Conservation (phyloP, 306 rosid genomes). For the Potentilla sterilis region DNA sequence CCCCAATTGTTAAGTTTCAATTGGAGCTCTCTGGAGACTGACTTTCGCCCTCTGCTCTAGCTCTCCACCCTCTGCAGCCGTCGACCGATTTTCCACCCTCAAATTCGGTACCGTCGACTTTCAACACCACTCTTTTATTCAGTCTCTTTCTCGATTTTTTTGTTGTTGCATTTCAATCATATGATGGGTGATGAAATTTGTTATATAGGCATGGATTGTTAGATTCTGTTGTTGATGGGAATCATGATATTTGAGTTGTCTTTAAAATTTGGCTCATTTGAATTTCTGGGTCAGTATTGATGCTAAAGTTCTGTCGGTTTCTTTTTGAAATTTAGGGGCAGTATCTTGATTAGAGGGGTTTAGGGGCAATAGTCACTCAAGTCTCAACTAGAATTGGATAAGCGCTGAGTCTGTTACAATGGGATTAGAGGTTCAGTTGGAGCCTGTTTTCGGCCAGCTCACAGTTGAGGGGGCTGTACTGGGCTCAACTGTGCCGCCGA, state of each 20-base stretch:
- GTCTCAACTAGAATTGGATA: not conserved
- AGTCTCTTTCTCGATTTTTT: not conserved
- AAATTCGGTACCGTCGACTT: not conserved
- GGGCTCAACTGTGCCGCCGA: conserved; percentile 19
- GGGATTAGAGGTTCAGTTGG: conserved; percentile 54
- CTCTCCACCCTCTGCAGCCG: not conserved
- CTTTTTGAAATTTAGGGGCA: not conserved
- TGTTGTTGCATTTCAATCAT: not conserved
- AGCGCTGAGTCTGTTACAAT: not conserved
- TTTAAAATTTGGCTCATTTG: not conserved
- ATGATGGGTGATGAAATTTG: not conserved
- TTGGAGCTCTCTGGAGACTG: not conserved
- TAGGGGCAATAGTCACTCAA: not conserved
- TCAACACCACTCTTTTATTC: not conserved
- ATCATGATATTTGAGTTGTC: not conserved
- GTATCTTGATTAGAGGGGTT: not conserved
- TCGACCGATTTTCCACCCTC: not conserved
- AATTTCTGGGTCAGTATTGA: not conserved
- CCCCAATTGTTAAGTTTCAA: not conserved
- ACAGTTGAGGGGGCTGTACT: conserved; percentile 42
- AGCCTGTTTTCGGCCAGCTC: conserved; percentile 62
- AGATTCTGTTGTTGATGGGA: not conserved
- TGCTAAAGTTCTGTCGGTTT: not conserved
- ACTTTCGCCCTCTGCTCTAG: not conserved
- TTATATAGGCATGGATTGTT: not conserved